Evolutionary conservation across 805 yeast species (phyloP), one percentile per base, ranked within the genome.

Genomic region (Komagataella pastoris): DNA sequence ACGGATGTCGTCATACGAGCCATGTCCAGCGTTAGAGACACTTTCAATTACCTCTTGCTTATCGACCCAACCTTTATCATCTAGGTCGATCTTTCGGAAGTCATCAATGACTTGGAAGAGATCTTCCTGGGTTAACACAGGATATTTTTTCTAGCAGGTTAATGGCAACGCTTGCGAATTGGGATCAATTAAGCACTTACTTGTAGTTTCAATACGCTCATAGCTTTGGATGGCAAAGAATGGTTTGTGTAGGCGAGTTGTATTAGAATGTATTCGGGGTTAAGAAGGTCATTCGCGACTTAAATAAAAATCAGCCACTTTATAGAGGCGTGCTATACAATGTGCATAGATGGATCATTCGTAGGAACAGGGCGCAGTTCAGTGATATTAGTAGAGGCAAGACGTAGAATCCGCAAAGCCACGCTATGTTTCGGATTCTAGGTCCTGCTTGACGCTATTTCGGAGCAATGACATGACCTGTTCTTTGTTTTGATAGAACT

Each of bases 61-160:
- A 63, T 91, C 97, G 46, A 84, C 89, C 80, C 89, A 89, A 8
- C 99, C 99, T 59, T 85, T 81, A 61, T 91, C 99, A 47, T 91
- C 95, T 40, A 83, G 59, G 61, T 93, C 99, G 58, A 93, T 84
- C 54, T 72, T 70, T 61, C 96, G 76, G 73, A 93, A 93, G 58
- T 84, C 85, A 53, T 91, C 97, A 60, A 91, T 86, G 53, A 93
- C 77, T 44, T 72, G 75, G 65, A 91, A 90, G 49, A 93, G 73
- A 57, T 90, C 97, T 57, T 86, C 87, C 66, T 93, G 98, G 43
- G 81, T 77, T 57, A 93, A 75, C 45, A 79, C 74, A 3, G 99
- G 97, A 67, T 79, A 90, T 71, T 88, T 91, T 71, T 80, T 88
- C 81, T 83, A 64, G n/a, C n/a, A 14, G 24, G 36, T 23, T 24